Evolutionary conservation across 2,329 filamentous ascomycete species (phyloP).

Genomic region (Chalaropsis ovoidea): DNA sequence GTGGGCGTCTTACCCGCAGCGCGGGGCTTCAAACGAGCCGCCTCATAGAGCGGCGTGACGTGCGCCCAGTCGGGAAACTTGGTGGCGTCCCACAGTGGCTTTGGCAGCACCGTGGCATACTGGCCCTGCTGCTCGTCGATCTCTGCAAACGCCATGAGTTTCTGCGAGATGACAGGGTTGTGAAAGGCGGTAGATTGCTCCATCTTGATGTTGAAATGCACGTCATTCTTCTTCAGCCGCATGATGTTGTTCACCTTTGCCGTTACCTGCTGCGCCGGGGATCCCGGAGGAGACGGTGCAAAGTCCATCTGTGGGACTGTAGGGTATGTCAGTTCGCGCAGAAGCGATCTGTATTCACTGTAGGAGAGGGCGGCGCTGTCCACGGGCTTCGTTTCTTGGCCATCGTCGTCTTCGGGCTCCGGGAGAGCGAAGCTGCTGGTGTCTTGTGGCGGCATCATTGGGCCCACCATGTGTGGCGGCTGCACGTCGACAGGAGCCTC

Average conservation of each 20-base stretch:
- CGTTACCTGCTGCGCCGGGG: slow-evolving; percentile 43
- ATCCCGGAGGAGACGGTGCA: slow-evolving; percentile 59
- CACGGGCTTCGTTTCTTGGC: background rate
- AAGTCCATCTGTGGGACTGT: slow-evolving; percentile 62
- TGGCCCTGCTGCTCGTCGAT: slow-evolving; percentile 40
- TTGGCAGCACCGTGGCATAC: slow-evolving; percentile 53
- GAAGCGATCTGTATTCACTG: slow-evolving; percentile 50
- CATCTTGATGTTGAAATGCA: slow-evolving; percentile 70
- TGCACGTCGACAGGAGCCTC: background rate
- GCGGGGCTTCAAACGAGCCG: slow-evolving; percentile 38
- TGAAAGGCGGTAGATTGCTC: slow-evolving; percentile 55
- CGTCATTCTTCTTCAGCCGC: slow-evolving; percentile 61
- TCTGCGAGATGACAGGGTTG: slow-evolving; percentile 63
- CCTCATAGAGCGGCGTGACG: slow-evolving; percentile 40
- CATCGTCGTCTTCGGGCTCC: slow-evolving; percentile 27
- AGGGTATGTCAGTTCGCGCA: slow-evolving; percentile 66
- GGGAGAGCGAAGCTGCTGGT: slow-evolving; percentile 17
- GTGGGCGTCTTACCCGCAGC: slow-evolving; percentile 36
- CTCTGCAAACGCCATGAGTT: slow-evolving; percentile 58
- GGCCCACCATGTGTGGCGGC: slow-evolving; percentile 22
- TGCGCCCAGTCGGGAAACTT: slow-evolving; percentile 45
- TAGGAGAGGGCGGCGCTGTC: slow-evolving; percentile 50
- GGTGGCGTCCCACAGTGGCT: slow-evolving; percentile 48
- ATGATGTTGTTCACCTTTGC: slow-evolving; percentile 66
- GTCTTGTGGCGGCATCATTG: slow-evolving; percentile 21